Conservation (phyloP, 2,329 filamentous ascomycete genomes). For the Pseudogymnoascus sp. region DNA sequence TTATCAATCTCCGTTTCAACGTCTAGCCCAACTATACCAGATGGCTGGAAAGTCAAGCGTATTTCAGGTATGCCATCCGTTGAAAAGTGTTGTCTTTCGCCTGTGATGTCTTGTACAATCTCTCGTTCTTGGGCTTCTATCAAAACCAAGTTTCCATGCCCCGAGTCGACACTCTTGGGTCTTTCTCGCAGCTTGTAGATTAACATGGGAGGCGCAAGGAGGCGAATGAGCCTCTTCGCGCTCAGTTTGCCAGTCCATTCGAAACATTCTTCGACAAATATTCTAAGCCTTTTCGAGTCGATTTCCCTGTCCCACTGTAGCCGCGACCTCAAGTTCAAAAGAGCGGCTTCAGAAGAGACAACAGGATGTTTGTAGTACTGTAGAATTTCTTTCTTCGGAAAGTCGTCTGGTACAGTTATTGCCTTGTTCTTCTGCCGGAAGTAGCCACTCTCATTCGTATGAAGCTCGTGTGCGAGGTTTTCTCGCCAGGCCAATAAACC, state of each 20-base stretch:
- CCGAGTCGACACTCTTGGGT: conserved; percentile 32
- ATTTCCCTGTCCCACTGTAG: conserved; percentile 56
- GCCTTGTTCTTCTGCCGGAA: conserved; percentile 71
- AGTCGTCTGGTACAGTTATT: conserved; percentile 67
- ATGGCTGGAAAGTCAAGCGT: conserved; percentile 68
- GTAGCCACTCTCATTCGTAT: conserved; percentile 72
- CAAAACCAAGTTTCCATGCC: conserved; percentile 27
- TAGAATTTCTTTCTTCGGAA: conserved; percentile 71
- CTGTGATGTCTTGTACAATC: conserved; percentile 59
- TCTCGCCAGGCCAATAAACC: conserved; percentile 64
- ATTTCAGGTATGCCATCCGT: conserved; percentile 72
- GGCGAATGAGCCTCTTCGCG: conserved; percentile 75
- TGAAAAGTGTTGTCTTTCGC: conserved; percentile 58
- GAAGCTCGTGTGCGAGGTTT: conserved; percentile 63
- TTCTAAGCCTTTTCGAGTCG: conserved; percentile 58
- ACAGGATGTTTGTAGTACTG: conserved; percentile 83
- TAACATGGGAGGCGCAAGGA: conserved; percentile 69
- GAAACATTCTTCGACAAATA: conserved; percentile 71
- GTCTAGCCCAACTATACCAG: conserved; percentile 69
- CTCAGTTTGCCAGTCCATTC: conserved; percentile 76
- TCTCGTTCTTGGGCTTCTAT: conserved; percentile 39
- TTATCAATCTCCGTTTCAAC: conserved; percentile 60
- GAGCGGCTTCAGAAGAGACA: conserved; percentile 55
- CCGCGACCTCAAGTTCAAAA: conserved; percentile 45
- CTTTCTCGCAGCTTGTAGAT: conserved; percentile 45